Evolutionary conservation across 2,329 filamentous ascomycete genomes (phyloP).

Genomic region (Ophiostoma ips): DNA sequence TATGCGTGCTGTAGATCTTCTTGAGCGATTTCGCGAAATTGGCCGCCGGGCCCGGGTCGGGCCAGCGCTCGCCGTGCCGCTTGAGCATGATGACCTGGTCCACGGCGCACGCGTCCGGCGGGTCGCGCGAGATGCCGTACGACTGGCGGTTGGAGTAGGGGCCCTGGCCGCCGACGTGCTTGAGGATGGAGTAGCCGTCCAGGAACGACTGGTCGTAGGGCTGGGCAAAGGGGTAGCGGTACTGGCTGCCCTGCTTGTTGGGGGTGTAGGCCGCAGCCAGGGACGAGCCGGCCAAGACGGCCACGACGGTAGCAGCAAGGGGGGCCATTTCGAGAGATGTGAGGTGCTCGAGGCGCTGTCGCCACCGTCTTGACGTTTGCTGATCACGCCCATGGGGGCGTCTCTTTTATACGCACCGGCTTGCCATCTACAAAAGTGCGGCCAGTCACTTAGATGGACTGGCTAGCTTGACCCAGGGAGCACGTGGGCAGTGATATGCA

Average conservation of each 20-base stretch:
- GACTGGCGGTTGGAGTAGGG: constrained; percentile 12
- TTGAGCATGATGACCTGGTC: constrained; percentile 46
- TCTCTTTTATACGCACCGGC: too few species aligned
- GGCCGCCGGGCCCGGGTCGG: constrained; percentile 36
- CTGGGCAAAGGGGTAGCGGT: constrained; percentile 4
- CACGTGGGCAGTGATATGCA: too few species aligned
- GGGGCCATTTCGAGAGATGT: neutral
- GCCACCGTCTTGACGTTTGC: too few species aligned
- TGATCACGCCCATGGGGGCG: too few species aligned
- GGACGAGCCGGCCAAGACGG: neutral
- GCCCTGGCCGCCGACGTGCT: constrained; percentile 10
- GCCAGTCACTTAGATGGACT: too few species aligned
- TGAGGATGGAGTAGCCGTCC: constrained; percentile 10
- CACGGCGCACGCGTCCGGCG: constrained; percentile 42
- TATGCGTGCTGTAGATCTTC: constrained; percentile 7
- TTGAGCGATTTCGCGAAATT: constrained; percentile 5
- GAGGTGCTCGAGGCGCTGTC: neutral
- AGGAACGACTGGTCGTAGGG: constrained; percentile 10
- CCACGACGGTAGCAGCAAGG: neutral
- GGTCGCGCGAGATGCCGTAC: constrained; percentile 35
- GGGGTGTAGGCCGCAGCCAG: constrained; percentile 6
- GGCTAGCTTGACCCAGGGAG: too few species aligned
- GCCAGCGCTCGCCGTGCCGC: constrained; percentile 49
- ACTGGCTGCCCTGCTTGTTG: constrained; percentile 8
- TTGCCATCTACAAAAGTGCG: too few species aligned